Evolutionary conservation across 2,329 filamentous ascomycete genomes (phyloP).

Genomic region (Ceratocystis colombiana): DNA sequence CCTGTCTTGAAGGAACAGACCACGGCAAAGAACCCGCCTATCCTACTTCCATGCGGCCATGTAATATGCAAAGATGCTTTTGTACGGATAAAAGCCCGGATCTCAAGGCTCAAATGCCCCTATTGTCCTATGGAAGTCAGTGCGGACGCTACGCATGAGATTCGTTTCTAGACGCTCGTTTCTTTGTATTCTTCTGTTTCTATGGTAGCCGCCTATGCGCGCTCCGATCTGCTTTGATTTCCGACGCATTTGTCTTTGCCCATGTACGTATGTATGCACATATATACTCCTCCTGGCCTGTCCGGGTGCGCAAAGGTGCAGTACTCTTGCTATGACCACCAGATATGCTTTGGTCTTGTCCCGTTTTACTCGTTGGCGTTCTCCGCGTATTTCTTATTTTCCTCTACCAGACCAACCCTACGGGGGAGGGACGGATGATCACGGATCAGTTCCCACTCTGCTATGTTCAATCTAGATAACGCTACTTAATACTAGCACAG

Average conservation of each 20-base stretch:
- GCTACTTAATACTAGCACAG: not conserved
- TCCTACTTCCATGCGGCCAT: slow-evolving; percentile 95
- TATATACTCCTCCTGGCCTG: not conserved
- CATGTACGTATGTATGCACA: not conserved
- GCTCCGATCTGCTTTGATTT: not conserved
- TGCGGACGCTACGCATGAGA: slow-evolving; percentile 63
- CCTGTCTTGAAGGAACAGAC: slow-evolving; percentile 95
- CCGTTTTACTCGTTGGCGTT: not conserved
- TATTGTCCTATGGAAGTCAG: slow-evolving; percentile 85
- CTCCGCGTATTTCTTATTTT: not conserved
- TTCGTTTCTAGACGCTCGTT: slow-evolving; percentile 45
- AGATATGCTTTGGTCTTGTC: not conserved
- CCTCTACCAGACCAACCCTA: not conserved
- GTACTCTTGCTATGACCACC: slow-evolving; percentile 7
- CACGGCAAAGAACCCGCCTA: slow-evolving; percentile 83
- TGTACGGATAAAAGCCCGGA: slow-evolving; percentile 66
- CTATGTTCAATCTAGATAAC: not conserved
- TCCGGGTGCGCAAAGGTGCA: not conserved
- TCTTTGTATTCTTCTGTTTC: not conserved
- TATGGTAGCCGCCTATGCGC: not conserved
- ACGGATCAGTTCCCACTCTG: not conserved
- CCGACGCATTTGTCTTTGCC: not conserved
- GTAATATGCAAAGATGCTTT: slow-evolving; percentile 81
- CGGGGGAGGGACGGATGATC: not conserved
- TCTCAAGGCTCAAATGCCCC: slow-evolving; percentile 74